Conservation (phyloP, 2,329 filamentous ascomycete genomes). For the Cadophora gregata region DNA sequence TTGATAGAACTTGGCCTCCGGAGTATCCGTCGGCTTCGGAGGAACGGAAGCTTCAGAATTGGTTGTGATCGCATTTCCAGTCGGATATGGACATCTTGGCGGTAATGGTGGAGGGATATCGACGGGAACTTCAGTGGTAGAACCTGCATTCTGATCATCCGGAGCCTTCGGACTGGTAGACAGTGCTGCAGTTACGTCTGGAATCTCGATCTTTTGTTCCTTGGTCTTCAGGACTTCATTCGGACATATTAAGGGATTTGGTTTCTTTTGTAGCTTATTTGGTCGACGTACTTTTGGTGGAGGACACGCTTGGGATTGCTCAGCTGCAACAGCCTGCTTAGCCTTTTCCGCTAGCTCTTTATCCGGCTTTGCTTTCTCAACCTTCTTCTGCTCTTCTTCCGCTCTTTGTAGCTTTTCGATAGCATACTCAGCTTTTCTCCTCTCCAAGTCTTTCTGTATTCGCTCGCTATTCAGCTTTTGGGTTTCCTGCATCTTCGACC, state of each 20-base stretch:
- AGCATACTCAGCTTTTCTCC: neutral
- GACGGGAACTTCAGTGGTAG: neutral
- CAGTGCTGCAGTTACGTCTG: neutral
- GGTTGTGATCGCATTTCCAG: neutral
- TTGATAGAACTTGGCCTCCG: neutral
- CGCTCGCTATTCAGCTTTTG: neutral
- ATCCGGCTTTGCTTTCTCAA: neutral
- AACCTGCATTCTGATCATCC: neutral
- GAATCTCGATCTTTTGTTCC: neutral
- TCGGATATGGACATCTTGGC: neutral
- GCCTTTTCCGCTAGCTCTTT: neutral
- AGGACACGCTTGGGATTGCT: neutral
- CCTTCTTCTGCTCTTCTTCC: neutral
- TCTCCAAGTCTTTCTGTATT: neutral
- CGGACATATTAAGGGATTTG: neutral
- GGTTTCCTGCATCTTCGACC: neutral
- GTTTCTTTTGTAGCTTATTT: conserved; percentile 7
- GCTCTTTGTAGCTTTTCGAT: neutral
- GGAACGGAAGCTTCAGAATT: neutral
- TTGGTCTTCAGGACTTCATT: neutral
- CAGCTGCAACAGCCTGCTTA: neutral
- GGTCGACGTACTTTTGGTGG: neutral
- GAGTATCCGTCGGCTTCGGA: neutral
- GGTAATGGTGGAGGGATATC: neutral
- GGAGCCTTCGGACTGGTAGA: neutral